These are phyloP conservation scores for Calcarisporium arbuscula DNA, from an alignment of 2,329 filamentous ascomycete genomes.

Conservation along the genomic window DNA sequence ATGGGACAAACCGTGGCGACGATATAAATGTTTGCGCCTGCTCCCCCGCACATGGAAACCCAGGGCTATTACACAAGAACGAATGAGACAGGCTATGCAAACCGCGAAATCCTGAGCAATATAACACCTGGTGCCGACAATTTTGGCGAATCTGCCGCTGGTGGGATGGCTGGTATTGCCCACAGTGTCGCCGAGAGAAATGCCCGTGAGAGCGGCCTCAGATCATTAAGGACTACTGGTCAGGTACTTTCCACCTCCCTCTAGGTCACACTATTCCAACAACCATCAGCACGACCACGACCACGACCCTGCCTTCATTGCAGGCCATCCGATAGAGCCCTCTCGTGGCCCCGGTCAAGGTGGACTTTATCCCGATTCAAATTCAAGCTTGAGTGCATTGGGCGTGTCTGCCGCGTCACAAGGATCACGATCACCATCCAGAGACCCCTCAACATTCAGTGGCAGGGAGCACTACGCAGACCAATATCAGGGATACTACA, in stretches of 20 bases:
- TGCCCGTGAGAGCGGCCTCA: conserved; percentile 55
- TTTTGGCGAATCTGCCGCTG: conserved; percentile 54
- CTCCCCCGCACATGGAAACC: conserved; percentile 16
- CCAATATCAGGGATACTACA: conserved; percentile 57
- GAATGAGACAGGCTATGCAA: conserved; percentile 19
- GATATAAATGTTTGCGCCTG: no score
- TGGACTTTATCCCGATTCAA: conserved; percentile 31
- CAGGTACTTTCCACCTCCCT: conserved; percentile 3
- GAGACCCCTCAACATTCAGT: conserved; percentile 39
- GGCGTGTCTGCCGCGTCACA: conserved; percentile 26
- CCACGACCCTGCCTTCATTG: no score
- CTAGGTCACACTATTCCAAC: conserved; percentile 10
- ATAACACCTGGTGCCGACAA: conserved; percentile 62
- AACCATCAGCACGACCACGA: no score
- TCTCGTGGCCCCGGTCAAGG: no score
- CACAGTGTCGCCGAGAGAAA: conserved; percentile 59
- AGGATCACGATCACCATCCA: conserved; percentile 36
- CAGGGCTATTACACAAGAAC: conserved; percentile 17
- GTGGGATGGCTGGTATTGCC: conserved; percentile 63
- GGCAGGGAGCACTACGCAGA: conserved; percentile 46
- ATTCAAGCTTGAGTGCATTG: conserved; percentile 35
- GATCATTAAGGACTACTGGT: conserved; percentile 13
- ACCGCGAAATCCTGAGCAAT: conserved; percentile 21
- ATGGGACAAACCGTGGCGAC: no score
- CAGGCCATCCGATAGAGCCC: no score